Percentiles rank a stretch among this genome's conserved stretches.
These are phyloP conservation scores for Olyra latifolia DNA, from an alignment of 176 grass and related monocot species.

Conservation along the genomic window DNA sequence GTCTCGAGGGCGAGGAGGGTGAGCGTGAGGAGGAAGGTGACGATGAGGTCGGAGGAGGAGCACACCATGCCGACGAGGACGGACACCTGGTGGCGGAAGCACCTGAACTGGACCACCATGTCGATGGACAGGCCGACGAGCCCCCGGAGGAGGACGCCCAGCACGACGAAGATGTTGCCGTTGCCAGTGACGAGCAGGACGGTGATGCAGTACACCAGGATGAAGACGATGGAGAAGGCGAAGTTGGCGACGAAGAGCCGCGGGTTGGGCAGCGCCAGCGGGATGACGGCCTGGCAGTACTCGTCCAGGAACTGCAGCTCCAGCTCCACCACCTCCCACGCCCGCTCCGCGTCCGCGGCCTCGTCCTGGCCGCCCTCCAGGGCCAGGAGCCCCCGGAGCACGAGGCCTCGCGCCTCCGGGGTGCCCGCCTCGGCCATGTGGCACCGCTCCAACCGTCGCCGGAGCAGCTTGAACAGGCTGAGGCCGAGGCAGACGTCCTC, in stretches of 20 bases:
- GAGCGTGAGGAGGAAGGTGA: constrained; percentile 36
- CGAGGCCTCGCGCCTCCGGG: neutral
- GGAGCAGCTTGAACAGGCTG: constrained; percentile 29
- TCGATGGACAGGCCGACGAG: constrained; percentile 7
- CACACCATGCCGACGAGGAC: constrained; percentile 16
- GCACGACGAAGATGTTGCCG: constrained; percentile 26
- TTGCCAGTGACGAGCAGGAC: constrained; percentile 39
- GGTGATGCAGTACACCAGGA: constrained; percentile 14
- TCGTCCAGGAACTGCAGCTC: constrained; percentile 26
- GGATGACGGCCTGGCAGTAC: constrained; percentile 44
- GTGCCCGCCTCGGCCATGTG: neutral
- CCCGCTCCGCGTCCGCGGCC: neutral
- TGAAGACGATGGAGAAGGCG: constrained; percentile 21
- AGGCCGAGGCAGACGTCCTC: constrained; percentile 31
- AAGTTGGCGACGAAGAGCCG: constrained; percentile 21
- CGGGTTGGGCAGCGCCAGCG: constrained; percentile 23
- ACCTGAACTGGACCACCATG: constrained; percentile 32
- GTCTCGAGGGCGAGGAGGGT: constrained; percentile 25
- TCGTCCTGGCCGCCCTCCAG: neutral
- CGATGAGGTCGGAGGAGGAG: constrained; percentile 32
- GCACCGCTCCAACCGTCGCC: constrained; percentile 4
- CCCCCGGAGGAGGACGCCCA: neutral
- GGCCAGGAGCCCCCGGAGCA: neutral
- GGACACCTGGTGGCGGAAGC: constrained; percentile 26
- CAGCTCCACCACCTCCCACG: constrained; percentile 29